Percentiles rank a stretch among this genome's conserved stretches.
Conservation (phyloP, 2,329 filamentous ascomycete species). For the Venturia asperata region DNA sequence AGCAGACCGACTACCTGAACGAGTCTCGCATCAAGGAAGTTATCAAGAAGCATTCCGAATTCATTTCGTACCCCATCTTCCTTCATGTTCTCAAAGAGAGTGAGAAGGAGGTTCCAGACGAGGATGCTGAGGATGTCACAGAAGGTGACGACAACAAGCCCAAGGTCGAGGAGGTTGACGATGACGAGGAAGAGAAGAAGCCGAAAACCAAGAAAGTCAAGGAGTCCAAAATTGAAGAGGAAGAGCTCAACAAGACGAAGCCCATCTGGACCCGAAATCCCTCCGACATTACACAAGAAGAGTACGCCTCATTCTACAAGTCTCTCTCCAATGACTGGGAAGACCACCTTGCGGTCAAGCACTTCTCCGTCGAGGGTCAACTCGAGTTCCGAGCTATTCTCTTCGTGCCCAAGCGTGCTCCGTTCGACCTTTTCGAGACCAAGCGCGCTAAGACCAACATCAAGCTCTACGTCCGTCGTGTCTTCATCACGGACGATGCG, state of each 20-base stretch:
- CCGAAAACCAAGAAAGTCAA: conserved; percentile 99
- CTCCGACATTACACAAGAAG: conserved; percentile 86
- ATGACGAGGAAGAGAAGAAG: conserved; percentile 77
- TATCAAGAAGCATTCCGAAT: conserved; percentile 99
- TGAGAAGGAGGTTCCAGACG: conserved; percentile 96
- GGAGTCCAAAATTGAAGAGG: conserved; percentile 97
- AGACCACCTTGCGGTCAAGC: conserved; percentile 98
- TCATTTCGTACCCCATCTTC: conserved; percentile 99
- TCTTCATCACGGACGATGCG: conserved; percentile 99
- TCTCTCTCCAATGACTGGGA: conserved; percentile 99
- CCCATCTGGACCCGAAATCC: conserved; percentile 99
- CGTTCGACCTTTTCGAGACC: conserved; percentile 99
- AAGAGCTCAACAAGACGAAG: conserved; percentile 99
- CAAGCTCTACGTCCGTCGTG: conserved; percentile 99
- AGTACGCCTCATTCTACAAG: conserved; percentile 99
- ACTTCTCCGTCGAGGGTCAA: conserved; percentile 99
- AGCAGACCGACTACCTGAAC: conserved; percentile 97
- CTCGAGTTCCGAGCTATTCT: conserved; percentile 99
- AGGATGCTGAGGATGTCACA: conserved; percentile 62
- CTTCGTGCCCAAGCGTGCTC: conserved; percentile 98
- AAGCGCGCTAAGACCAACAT: conserved; percentile 99
- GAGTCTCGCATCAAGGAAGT: conserved; percentile 99
- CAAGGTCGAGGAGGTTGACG: conserved; percentile 88
- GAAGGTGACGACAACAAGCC: conserved; percentile 86
- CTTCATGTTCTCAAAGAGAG: conserved; percentile 99